phyloP scores from a whole-genome alignment of 2,329 filamentous ascomycete species.

The Diaporthe velutina region DNA sequence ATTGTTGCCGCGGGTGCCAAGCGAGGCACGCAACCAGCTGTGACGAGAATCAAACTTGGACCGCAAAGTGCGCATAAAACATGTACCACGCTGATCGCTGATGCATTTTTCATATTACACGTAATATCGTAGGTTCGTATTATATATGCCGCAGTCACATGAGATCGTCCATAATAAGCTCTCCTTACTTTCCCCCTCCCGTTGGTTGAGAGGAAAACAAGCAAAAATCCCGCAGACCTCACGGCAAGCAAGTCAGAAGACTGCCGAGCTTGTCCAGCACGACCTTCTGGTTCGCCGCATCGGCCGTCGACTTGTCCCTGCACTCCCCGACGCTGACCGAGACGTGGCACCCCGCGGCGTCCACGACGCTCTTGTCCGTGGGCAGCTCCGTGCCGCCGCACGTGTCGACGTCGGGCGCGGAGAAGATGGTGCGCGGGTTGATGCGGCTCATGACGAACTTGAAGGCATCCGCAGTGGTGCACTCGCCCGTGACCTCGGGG shows the following conservation, averaged over 20 bases:
- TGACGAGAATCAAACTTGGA: neutral
- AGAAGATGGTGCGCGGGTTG: conserved; percentile 63
- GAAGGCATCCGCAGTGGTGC: conserved; percentile 66
- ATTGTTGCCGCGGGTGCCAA: neutral
- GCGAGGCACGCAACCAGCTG: neutral
- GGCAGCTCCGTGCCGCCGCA: conserved; percentile 70
- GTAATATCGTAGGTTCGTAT: neutral
- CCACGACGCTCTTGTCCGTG: conserved; percentile 67
- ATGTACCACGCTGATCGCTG: neutral
- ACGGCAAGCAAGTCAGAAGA: conserved; percentile 36
- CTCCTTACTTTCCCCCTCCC: no score
- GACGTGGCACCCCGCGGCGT: conserved; percentile 67
- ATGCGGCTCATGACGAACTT: conserved; percentile 75
- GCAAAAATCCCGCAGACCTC: neutral
- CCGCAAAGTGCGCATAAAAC: neutral
- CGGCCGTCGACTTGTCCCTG: conserved; percentile 70
- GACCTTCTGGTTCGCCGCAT: conserved; percentile 61
- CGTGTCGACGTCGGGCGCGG: conserved; percentile 66
- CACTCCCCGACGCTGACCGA: conserved; percentile 74
- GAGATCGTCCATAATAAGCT: no score
- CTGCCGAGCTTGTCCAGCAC: conserved; percentile 63
- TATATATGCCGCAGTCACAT: neutral
- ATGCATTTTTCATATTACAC: neutral
- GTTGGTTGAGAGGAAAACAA: neutral
- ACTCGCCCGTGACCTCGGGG: conserved; percentile 63